Base-by-base conservation (phyloP, 192 early-diverging fungal genomes). In the Dissophora ornata region DNA sequence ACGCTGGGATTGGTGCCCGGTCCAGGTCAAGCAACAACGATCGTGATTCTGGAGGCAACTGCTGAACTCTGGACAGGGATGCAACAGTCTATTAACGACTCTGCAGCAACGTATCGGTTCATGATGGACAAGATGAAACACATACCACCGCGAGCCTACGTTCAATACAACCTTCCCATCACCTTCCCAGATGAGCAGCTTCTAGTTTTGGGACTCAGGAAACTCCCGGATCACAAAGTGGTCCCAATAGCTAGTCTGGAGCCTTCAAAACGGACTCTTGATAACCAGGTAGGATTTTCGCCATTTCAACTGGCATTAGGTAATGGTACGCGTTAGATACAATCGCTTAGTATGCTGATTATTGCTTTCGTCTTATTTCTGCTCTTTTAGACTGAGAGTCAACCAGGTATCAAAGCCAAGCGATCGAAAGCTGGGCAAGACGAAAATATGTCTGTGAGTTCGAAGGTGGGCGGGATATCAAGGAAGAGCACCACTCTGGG, bases 61-160 rank as follows among this genome's bases (percentile, higher is more conserved):
- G 21, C 18, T 10, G 73, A 77, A 16, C 54, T 77, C 3, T 77
- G 73, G 73, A 26, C 25, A 24, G 51, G 58, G 22, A 64, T 77
- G 18, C 46, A 67, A 9, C 73, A 61, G 13, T 61, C 64, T 2
- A 48, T 67, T 18, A 61, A 49, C 18, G 73, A 77, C 15, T 36
- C 63, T 15, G 58, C 73, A 1, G 30, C 53, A 5, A 64, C 62
- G 3, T 77, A 77, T 30, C 58, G 73, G 5, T 54, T 55, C 10
- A 77, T 77, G 73, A 62, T 67, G 58, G 73, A 77, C 8, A 77
- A 57, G 59, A 42, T 77, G 58, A 77, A 60, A 53, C 57, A 62
- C 29, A 62, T 67, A 22, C 73, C 73, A 10, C 36, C 64, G 9
- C 49, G 73, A 5, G 16, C 26, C 2, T 77, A 77, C 32, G 51